Conservation (phyloP, 768 basidiomycete genomes). For the Trametes elegans region DNA sequence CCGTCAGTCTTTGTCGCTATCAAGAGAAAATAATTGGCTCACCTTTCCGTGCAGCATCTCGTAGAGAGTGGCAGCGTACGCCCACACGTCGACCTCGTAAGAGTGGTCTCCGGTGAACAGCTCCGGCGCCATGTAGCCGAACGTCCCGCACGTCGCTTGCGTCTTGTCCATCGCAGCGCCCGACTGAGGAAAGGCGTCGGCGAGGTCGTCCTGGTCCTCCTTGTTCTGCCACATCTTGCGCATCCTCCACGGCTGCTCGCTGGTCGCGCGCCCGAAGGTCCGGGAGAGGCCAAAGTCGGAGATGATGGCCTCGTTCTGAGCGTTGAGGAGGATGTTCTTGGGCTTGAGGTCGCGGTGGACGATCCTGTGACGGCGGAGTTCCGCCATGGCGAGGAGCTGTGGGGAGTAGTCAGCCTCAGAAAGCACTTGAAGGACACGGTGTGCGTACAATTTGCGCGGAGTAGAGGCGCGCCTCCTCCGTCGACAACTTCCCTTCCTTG, state of each 20-base stretch:
- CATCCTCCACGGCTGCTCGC: constrained; percentile 8
- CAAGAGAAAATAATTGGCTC: background rate
- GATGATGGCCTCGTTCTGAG: constrained; percentile 19
- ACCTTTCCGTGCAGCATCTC: constrained; percentile 23
- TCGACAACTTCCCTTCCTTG: constrained; percentile 6
- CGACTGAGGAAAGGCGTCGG: background rate
- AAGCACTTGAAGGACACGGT: constrained; percentile 20
- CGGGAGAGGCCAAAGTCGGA: constrained; percentile 25
- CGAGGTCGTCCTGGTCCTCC: background rate
- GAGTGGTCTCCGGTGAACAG: constrained; percentile 40
- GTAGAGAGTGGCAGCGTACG: constrained; percentile 38
- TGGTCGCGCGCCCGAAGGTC: constrained; percentile 22
- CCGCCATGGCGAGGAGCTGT: constrained; percentile 17
- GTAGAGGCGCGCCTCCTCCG: constrained; percentile 3
- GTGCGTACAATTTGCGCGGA: constrained; percentile 39
- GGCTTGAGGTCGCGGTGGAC: constrained; percentile 32
- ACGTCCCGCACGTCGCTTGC: constrained; percentile 32
- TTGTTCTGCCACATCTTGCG: constrained; percentile 3
- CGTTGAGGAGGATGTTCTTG: constrained; percentile 24
- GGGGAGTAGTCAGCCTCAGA: background rate
- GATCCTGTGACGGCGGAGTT: constrained; percentile 7
- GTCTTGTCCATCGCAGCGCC: background rate
- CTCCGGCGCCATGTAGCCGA: constrained; percentile 47
- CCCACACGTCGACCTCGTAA: constrained; percentile 44
- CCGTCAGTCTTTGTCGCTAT: background rate